Percentiles rank a stretch among this genome's conserved stretches.
Evolutionary conservation across 1,139 yeast species (phyloP).

Genomic region (Candida gigantensis): DNA sequence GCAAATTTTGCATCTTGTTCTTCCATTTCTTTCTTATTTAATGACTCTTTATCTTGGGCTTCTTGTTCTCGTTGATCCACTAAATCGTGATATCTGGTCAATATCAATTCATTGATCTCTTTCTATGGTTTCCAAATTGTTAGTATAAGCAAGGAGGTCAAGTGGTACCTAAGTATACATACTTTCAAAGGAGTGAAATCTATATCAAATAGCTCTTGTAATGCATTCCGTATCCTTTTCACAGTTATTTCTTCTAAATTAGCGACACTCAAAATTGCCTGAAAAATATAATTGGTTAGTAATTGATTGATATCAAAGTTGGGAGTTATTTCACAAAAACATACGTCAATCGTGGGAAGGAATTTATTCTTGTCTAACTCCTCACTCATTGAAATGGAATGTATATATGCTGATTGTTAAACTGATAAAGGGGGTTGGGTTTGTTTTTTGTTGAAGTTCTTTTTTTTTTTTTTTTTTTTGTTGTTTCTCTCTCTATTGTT

Average conservation of each 20-base stretch:
- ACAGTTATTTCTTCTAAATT: slow-evolving; percentile 73
- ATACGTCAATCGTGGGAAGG: slow-evolving; percentile 69
- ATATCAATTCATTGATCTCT: slow-evolving; percentile 59
- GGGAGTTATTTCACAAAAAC: too few species aligned
- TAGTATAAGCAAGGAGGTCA: too few species aligned
- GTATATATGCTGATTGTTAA: neutral
- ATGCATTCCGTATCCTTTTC: slow-evolving; percentile 66
- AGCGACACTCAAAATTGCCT: slow-evolving; percentile 77
- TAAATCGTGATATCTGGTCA: slow-evolving; percentile 57
- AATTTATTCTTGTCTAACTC: slow-evolving; percentile 29
- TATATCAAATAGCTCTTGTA: slow-evolving; percentile 64
- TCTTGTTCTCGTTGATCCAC: slow-evolving; percentile 39
- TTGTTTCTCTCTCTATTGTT: neutral
- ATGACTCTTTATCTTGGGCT: slow-evolving; percentile 20
- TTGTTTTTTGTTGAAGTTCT: neutral
- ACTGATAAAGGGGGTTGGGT: neutral
- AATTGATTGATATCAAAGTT: neutral
- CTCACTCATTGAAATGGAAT: slow-evolving; percentile 10
- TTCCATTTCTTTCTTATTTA: slow-evolving; percentile 33
- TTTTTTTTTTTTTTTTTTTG: neutral
- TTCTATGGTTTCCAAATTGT: slow-evolving; percentile 31
- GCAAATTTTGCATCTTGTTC: slow-evolving; percentile 49
- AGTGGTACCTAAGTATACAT: slow-evolving; percentile 25
- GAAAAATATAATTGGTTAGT: neutral
- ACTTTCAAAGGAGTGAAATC: slow-evolving; percentile 54